Evolutionary conservation across 1,139 yeast genomes (phyloP), one percentile per base, ranked within the genome.

Genomic region (Suhomyces kunorum): DNA sequence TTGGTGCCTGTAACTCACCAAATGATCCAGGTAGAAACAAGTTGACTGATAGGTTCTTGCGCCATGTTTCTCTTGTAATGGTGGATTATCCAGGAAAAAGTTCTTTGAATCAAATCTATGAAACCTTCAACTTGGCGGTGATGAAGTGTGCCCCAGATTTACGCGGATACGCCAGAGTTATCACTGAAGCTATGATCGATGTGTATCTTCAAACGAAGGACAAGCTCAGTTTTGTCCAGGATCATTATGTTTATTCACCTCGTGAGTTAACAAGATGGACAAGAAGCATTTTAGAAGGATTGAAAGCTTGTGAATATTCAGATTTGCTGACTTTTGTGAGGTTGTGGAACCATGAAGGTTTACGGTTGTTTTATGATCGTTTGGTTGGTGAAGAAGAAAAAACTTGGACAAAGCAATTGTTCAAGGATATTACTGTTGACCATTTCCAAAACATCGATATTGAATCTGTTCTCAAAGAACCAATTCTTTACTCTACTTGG

Each of bases 1-100:
- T 90, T 9, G 98, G 95, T 6, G 98, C 98, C 0, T 92, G 98
- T 59, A 92, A 92, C 54, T 92, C 97, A 1, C 83, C 96, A 0
- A 71, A 81, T 1, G 95, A 87, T 59, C 78, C 81, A 2, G 96
- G 97, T 0, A 73, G 98, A 49, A 68, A 74, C 13, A 60, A 58
- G 3, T 58, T 92, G 25, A 66, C 81, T 1, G 59, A 67, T n/a
- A 66, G 97, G 38, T 83, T 90, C 53, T 61, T 87, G 36, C 72
- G 95, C 8, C 94, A 84, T 53, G 71, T 79, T 5, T 65, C 84
- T 1, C 69, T 88, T 6, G 53, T 92, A 0, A 76, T 81, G 78
- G 87, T 90, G 6, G 96, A 84, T 50, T 85, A 89, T 54, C 98
- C 98, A 0, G 83, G 83, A 0, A 54, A 55, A n/a, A 50, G 58